Evolutionary conservation across 192 early-diverging fungal species (phyloP), one percentile per base, ranked within the genome.

Genomic region (Backusella circina): DNA sequence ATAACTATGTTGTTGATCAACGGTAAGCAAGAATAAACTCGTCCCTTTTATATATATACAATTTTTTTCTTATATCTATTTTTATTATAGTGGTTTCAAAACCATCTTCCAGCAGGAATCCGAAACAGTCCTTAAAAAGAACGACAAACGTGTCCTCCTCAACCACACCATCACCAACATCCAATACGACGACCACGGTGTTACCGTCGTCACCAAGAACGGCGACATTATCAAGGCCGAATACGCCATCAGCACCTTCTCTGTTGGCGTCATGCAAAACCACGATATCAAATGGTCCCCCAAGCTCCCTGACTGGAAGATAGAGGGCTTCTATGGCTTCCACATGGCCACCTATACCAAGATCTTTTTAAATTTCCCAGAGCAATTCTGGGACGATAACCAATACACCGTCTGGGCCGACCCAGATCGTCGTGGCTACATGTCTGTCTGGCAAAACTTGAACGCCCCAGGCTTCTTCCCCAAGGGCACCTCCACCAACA

Each of bases 301-400:
- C 5, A 67, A 39, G 6, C 21, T 84, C 0, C 83, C 83, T 30
- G 80, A 73, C 1, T 84, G 83, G 83, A 84, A 84, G 33, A 31
- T 47, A 12, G 80, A 82, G 32, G 83, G 77, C 28, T 38, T 84
- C 6, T 81, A 64, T 61, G 74, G 75, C 6, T 84, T 84, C 70
- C 83, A 84, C 26, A 82, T 84, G 73, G 83, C 79, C 12, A 82
- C 79, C 18, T 84, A 84, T 47, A 69, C 73, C 50, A 84, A 84
- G 38, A 83, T 84, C 35, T 84, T 84, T 39, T 47, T 84, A 21
- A 74, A 75, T 30, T 84, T 83, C 64, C 76, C 76, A 6, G 16
- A 61, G 30, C 76, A 82, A 12, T 84, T 76, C 74, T 84, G 81
- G 83, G 76, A 73, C 15, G 73, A 84, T 36, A 71, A 50, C 28